Evolutionary conservation across 331 rosid genomes (phyloP), one percentile per base, ranked within the genome.

Genomic region (Saraca asoca): DNA sequence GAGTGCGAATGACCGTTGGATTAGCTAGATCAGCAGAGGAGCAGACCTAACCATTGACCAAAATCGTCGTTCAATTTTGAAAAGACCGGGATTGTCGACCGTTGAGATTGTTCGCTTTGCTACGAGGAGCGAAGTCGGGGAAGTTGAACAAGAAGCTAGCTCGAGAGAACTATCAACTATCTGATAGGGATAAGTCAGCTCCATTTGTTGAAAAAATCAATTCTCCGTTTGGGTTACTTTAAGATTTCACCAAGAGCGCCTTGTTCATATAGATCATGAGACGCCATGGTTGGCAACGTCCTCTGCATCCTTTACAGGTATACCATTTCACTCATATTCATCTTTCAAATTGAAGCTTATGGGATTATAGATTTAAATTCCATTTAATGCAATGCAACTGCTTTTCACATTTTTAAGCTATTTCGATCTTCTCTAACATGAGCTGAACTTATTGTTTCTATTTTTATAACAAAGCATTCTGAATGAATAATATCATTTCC

Each of bases 201-300:
- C n/a, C n/a, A n/a, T n/a, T n/a, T n/a, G n/a, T n/a, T n/a, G n/a
- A n/a, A n/a, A 24, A 24, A 24, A 1, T 1, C 31, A 24, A 3
- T 24, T 24, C 31, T 24, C 31, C 3, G 31, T 8, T 46, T 45
- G 44, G 43, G 46, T 62, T 29, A 20, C 29, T 43, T 61, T 61
- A 0, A 12, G 52, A 61, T 59, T 62, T 51, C 49, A 58, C n/a
- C n/a, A n/a, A 58, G 41, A 37, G 3, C 7, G 0, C 7, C 8
- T 37, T 37, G 7, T 31, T 64, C 18, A 60, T 66, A 38, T 5
- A 61, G 46, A 83, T 33, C 60, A 77, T 85, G 83, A 93, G 97
- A 84, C 95, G 90, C 90, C 96, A 90, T 81, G 98, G 98, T 16
- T 93, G 94, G 90, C 95, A 93, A 70, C 87, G 82, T 51, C 98